Evolutionary conservation across 805 yeast genomes (phyloP), one percentile per base, ranked within the genome.

Genomic region (Kuraishia hungarica): DNA sequence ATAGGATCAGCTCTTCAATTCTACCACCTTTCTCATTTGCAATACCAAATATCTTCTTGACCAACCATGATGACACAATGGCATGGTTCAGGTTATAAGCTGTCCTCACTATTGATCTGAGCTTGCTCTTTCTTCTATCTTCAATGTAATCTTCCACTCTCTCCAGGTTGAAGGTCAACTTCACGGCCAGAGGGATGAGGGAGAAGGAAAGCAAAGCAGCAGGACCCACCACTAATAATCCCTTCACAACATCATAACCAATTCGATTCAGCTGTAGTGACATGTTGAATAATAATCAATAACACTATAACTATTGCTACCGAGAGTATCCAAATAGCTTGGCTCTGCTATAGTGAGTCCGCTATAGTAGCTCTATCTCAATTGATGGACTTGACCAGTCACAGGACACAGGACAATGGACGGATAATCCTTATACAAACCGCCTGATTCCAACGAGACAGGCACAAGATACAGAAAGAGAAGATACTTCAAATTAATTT

Each of bases 1-100:
- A 60, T 6, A 62, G 59, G 2, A 57, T 51, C 15, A 64, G 39
- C 19, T 52, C 50, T 7, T 21, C 20, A n/a, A 52, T 28, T 17
- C 23, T n/a, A 5, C 53, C 53, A 5, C 53, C 53, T 39, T 46
- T n/a, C 39, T 52, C 53, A 3, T 43, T 43, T n/a, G n/a, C 7
- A 5, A 51, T 4, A n/a, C 39, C 6, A 23, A 23, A 39, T 6
- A 51, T 5, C 20, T 19, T 11, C 48, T 24, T 43, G 20, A 23
- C 28, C 21, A 51, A 39, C 19, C 29, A 15, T 7, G 39, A 29
- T 17, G 24, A 23, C 6, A 7, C 21, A 21, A 50, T 17, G 8
- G 21, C 23, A 11, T 26, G 52, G 46, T 50, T 50, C 39, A 50
- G 28, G 35, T 49, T 49, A 28, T 49, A 23, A n/a, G 35, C 35